Conservation (phyloP, 257 asterid genomes). For the Nicotiana benthamiana region DNA sequence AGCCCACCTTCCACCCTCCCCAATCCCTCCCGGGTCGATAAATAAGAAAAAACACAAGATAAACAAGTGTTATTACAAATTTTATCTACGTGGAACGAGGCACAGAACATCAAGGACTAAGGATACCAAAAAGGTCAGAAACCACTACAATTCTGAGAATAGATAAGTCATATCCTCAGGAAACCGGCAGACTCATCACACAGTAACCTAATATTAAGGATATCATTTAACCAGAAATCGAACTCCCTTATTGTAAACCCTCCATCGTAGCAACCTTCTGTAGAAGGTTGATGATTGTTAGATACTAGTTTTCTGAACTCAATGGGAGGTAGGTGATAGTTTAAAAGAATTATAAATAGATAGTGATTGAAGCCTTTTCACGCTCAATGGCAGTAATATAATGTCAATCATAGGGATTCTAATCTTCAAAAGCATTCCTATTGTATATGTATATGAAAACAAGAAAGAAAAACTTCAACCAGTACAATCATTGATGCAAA, state of each 20-base stretch:
- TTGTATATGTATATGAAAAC: neutral
- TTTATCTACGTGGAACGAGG: neutral
- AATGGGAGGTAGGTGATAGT: neutral
- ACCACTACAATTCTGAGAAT: neutral
- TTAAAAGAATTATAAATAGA: neutral
- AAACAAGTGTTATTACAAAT: neutral
- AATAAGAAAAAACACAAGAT: neutral
- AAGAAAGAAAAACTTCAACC: slow-evolving; percentile 7
- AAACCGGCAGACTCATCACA: neutral
- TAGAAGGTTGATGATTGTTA: neutral
- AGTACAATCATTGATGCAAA: neutral
- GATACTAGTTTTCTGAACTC: neutral
- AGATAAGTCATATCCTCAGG: neutral
- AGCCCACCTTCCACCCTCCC: neutral
- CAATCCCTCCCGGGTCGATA: neutral
- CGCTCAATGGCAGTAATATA: neutral
- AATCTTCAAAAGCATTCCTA: neutral
- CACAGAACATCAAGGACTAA: neutral
- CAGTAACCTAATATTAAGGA: neutral
- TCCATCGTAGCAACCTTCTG: neutral
- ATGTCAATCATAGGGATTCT: neutral
- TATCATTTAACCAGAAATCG: neutral
- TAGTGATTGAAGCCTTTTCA: neutral
- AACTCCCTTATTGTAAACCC: neutral
- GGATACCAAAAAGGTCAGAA: neutral